These are phyloP conservation scores for Naematelia encephala DNA, from an alignment of 768 basidiomycete genomes.

Conservation along the genomic window DNA sequence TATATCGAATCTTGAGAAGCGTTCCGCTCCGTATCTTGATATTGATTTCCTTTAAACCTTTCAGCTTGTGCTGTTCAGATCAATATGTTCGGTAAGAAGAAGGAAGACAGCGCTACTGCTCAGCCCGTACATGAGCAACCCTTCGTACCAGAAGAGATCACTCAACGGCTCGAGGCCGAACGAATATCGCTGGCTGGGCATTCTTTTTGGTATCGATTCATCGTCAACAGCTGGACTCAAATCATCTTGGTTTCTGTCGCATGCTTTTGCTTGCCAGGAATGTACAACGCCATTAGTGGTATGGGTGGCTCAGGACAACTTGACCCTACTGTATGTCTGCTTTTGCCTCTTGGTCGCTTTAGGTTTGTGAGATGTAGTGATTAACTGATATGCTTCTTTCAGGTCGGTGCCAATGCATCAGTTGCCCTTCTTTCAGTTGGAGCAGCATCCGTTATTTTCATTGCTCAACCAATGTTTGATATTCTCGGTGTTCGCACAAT, in stretches of 20 bases:
- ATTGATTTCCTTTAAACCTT: no score
- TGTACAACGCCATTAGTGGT: conserved; percentile 7
- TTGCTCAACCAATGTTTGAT: conserved; percentile 11
- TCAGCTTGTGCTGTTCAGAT: no score
- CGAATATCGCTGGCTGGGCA: neutral
- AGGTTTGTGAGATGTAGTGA: neutral
- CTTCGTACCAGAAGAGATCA: neutral
- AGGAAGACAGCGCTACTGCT: neutral
- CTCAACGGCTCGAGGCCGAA: conserved; percentile 3
- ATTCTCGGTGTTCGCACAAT: conserved; percentile 8
- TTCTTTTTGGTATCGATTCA: conserved; percentile 4
- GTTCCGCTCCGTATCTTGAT: no score
- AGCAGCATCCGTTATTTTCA: conserved; percentile 4
- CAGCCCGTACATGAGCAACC: no score
- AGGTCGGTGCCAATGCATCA: conserved; percentile 11
- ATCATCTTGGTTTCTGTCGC: conserved; percentile 1
- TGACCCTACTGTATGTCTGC: conserved; percentile 8
- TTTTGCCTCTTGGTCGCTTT: neutral
- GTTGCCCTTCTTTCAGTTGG: conserved; percentile 8
- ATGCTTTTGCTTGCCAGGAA: conserved; percentile 6
- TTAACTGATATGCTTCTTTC: no score
- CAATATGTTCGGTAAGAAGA: neutral
- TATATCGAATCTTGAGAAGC: no score
- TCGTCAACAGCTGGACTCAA: conserved; percentile 7
- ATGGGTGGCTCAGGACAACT: conserved; percentile 8